Base-by-base conservation (phyloP, 2,329 filamentous ascomycete genomes). In the Dendrostoma leiphaemia region DNA sequence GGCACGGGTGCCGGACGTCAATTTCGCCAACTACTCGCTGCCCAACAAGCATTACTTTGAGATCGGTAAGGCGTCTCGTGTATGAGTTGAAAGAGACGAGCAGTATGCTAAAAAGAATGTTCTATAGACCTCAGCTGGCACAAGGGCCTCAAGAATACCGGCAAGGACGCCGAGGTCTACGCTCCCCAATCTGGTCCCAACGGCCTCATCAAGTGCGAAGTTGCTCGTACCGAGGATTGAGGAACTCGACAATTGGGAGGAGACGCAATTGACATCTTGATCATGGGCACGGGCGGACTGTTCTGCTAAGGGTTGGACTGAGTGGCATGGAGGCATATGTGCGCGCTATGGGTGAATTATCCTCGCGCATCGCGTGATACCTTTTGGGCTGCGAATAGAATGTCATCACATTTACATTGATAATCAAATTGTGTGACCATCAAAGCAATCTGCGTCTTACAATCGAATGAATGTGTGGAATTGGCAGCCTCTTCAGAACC, bases 1-100 rank as follows among this genome's bases (percentile, higher is more conserved):
- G 50, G 87, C 82, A 8, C 83, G 79, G 21, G 89, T 86, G 23
- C 88, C 91, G 13, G 78, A 86, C 60, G 82, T 91, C 21, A 82
- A 87, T 41, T 78, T 80, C 21, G 90, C 94, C 38, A 83, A 88
- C 64, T 97, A 97, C 69, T 80, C 87, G 8, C 79, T 99, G 65
- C 94, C 94, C 10, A 99, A 99, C 79, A 97, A 97, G 78, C 94
- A 99, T 75, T 97, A 97, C 76, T 97, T 97, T 68, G 93, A 97
- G 74, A 87, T 97, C 71, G 89, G 85, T 91, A 76, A 75, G 86
- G 78, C 41, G 3, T 28, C n/a, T n/a, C n/a, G n/a, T n/a, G n/a
- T n/a, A n/a, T n/a, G n/a, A n/a, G n/a, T n/a, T n/a, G n/a, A n/a
- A n/a, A n/a, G n/a, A n/a, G n/a, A n/a, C n/a, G n/a, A n/a, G n/a